Conservation (phyloP, 2,329 filamentous ascomycete species). For the Didymella arachidicola region DNA sequence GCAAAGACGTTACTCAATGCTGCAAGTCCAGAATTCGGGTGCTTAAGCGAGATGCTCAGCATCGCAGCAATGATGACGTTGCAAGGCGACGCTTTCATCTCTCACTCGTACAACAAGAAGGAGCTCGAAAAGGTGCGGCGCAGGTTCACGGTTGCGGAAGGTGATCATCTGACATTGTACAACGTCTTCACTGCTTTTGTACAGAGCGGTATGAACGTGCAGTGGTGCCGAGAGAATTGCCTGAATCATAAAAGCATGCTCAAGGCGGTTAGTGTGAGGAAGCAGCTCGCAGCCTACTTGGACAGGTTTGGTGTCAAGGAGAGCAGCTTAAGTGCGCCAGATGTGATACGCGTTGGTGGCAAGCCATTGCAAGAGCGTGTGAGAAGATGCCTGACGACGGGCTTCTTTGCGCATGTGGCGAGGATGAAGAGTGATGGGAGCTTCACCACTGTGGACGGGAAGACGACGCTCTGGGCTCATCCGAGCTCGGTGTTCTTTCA, state of each 20-base stretch:
- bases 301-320: constrained; percentile 79
- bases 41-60: constrained; percentile 83
- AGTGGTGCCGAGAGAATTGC: constrained; percentile 86
- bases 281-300: constrained; percentile 84
- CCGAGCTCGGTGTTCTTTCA: constrained; percentile 96
- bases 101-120: constrained; percentile 79
- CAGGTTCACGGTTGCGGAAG: constrained; percentile 90
- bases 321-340: constrained; percentile 55
- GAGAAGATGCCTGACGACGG: constrained; percentile 81
- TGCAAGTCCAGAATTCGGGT: constrained; percentile 68
- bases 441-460: constrained; percentile 84
- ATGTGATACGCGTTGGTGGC: constrained; percentile 52
- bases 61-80: constrained; percentile 95
- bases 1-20: constrained; percentile 84
- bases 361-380: constrained; percentile 74
- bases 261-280: constrained; percentile 83
- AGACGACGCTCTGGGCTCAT: constrained; percentile 81
- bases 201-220: constrained; percentile 78
- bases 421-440: constrained; percentile 93
- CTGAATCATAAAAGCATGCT: constrained; percentile 87
- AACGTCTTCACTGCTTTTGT: constrained; percentile 94
- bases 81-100: constrained; percentile 82
- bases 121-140: constrained; percentile 75
- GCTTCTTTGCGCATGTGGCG: constrained; percentile 92
- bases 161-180: constrained; percentile 89